Percentiles rank a stretch among this genome's conserved stretches.
Evolutionary conservation across 2,329 filamentous ascomycete species (phyloP).

Genomic region (Incumbomyces delicatus): DNA sequence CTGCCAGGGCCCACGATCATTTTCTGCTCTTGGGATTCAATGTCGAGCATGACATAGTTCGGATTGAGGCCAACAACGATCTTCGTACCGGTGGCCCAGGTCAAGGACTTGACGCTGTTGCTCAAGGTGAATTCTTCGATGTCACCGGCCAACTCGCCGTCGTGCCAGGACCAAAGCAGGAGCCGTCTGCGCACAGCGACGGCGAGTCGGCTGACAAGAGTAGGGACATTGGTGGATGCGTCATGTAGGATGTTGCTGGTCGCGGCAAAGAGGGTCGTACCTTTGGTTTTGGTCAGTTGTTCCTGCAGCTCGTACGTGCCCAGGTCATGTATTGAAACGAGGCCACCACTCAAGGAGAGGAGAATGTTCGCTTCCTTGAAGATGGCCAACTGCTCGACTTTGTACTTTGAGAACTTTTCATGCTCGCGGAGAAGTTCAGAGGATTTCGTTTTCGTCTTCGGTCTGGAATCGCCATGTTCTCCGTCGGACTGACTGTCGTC

Average conservation of each 20-base stretch:
- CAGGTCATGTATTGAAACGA: conserved; percentile 82
- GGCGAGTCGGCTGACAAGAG: conserved; percentile 82
- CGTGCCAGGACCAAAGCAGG: conserved; percentile 89
- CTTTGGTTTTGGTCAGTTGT: conserved; percentile 71
- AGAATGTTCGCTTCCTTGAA: conserved; percentile 92
- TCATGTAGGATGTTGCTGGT: conserved; percentile 95
- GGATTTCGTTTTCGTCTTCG: conserved; percentile 38
- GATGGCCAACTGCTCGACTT: conserved; percentile 86
- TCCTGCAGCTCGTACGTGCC: conserved; percentile 75
- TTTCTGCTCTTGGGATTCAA: conserved; percentile 60
- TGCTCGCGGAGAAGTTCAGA: conserved; percentile 84
- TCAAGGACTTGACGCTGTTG: conserved; percentile 77
- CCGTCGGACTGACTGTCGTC: conserved; percentile 11
- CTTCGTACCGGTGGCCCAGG: conserved; percentile 80
- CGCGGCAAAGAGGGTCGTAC: conserved; percentile 80
- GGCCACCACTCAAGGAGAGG: conserved; percentile 80
- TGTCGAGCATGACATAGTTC: conserved; percentile 81
- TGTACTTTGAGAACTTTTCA: conserved; percentile 83
- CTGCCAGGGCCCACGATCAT: conserved; percentile 72
- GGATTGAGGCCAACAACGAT: conserved; percentile 84
- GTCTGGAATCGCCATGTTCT: conserved; percentile 7
- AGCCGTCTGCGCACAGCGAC: conserved; percentile 88
- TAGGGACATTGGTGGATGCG: conserved; percentile 71
- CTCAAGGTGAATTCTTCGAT: conserved; percentile 67
- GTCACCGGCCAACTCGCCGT: conserved; percentile 72